Base-by-base conservation (phyloP, 768 basidiomycete genomes). In the Rhizopogon salebrosus region DNA sequence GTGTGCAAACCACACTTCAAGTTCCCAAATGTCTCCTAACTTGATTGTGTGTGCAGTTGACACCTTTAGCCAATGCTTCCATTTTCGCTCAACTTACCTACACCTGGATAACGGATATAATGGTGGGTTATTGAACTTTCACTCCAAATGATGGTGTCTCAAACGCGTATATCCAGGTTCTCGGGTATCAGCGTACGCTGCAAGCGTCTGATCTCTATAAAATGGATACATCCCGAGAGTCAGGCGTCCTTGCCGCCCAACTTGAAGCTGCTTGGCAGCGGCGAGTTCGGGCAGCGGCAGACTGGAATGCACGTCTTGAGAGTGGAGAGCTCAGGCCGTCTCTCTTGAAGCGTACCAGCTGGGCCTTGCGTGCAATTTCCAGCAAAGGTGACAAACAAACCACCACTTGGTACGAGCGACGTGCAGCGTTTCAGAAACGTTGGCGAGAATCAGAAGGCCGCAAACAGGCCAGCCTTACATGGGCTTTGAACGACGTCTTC, bases 151-250 rank as follows among this genome's bases (percentile, higher is more conserved):
- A 37, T 40, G 23, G 10, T 35, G 13, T 20, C 31, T 24, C 1
- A 49, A 10, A 41, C 7, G 36, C 34, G 18, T 20, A 16, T 9
- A 34, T 27, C n/a, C 37, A 82, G 80, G 70, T 73, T 9, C 70
- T 84, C 37, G 87, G 87, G 0, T 89, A 84, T 61, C 84, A 87
- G 61, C 74, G 89, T 27, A 84, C 86, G 1, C 71, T 92, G 8
- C 85, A 87, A 60, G 84, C 84, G 0, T 80, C 84, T 1, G 89
- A 92, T 67, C 67, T 90, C 11, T 89, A 86, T 85, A 81, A 80
- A 61, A 70, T 90, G 55, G 79, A 80, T 52, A 62, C 72, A 3
- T 60, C 73, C 4, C 75, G 77, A 27, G 75, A 83, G 58, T 71
- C 80, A 14, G 76, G 73, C 0, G 54, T 60, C 18, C 71, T 90